Base-by-base conservation (phyloP, 2,329 filamentous ascomycete species). In the Alternaria postmessia region DNA sequence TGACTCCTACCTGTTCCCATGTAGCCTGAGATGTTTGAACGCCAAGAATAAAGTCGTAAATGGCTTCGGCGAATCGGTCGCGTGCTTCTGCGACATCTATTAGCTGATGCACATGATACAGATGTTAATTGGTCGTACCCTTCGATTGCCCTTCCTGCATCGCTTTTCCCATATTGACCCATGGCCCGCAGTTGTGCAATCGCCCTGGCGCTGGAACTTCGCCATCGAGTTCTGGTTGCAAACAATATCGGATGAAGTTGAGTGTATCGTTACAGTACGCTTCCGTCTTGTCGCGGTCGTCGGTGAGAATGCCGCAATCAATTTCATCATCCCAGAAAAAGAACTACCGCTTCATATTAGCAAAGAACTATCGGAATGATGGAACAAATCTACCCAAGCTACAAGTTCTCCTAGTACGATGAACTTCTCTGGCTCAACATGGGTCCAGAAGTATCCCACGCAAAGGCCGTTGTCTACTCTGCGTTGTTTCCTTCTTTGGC, bases 241-340 rank as follows among this genome's bases (percentile, higher is more conserved):
- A 43, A 20, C 51, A 58, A 48, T 59, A 44, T 30, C 55, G 43
- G 38, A 61, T 59, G 16, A 61, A 61, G 3, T 54, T 44, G 24
- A 61, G 39, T 12, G 54, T 59, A 38, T 61, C 59, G 26, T 61
- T 51, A 38, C 59, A 60, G 28, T 63, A 63, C 18, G 60, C 60
- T 43, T 60, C 60, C 3, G 60, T 57, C 48, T 59, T 60, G 18
- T 56, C 57, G 8, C 52, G 39, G 28, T 63, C 57, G 14, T 63
- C 39, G 20, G 60, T 63, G 4, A 63, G 39, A 22, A 53, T 53
- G 11, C 60, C 60, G 32, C 60, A 63, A 18, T 60, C 60, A 26
- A 63, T 63, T 7, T 63, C 60, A 36, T 63, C 60, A 24, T 63
- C 60, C 60, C 60, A 63, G 28, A 63, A 63, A 26, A 63, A 63